Base-by-base conservation (phyloP, 345 rosid genomes). In the Linum trigynum region DNA sequence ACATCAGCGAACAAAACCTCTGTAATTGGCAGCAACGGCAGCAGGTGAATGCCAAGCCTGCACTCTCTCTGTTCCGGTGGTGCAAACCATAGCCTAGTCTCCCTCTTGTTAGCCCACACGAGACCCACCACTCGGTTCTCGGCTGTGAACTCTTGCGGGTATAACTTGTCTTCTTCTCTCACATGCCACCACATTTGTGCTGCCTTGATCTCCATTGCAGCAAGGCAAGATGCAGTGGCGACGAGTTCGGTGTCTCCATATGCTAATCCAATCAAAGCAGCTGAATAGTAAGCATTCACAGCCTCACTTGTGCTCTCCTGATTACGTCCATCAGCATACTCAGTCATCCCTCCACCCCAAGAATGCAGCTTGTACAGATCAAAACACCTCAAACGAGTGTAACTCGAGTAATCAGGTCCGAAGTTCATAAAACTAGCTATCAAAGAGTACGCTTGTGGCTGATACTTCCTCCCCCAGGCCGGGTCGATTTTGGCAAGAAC, bases 291-390 rank as follows among this genome's bases (percentile, higher is more conserved):
- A 0, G 85, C 97, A 42, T 88, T 90, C 62, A 92, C 85, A 1
- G 98, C 97, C 74, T 92, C 98, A 16, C 97, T 86, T 0, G 98
- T 86, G 77, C 90, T 92, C 77, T 90, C 96, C 48, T 92, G 95
- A 63, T 90, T 85, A 77, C 98, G 67, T 41, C 98, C 97, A 68
- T 92, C 97, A 0, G 86, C 86, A 35, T 86, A 90, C 78, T 88
- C 97, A 4, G 90, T 90, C 69, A 92, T 71, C 51, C 98, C 97
- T 53, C 95, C 89, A 12, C 96, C 99, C 97, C 97, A 92, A 37
- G 99, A 92, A 72, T 92, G 99, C 67, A 92, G 74, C 67, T 88
- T 92, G 55, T 86, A 92, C 67, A 92, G 64, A 78, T 92, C 97
- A 63, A 92, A 92, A 57, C 96, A 90, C 69, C 96, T 80, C 81